These are phyloP conservation scores for Sphaerulina vaccinii DNA, from an alignment of 2,329 filamentous ascomycete genomes.

Conservation along the genomic window DNA sequence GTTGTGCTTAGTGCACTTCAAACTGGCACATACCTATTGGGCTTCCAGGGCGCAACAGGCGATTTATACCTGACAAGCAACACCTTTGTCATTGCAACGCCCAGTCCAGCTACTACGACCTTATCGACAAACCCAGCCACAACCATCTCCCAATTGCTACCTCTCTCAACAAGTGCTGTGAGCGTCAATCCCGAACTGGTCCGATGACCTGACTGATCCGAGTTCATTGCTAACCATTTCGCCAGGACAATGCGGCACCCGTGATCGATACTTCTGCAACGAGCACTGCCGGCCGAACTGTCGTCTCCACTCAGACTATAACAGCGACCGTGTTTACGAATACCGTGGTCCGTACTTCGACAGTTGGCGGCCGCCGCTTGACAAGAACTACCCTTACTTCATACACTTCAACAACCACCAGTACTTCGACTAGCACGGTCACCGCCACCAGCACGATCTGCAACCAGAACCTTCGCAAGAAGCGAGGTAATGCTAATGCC, in stretches of 20 bases:
- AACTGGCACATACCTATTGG: conserved; percentile 1
- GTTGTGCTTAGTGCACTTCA: conserved; percentile 1
- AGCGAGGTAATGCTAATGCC: too few species aligned
- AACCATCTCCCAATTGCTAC: background rate
- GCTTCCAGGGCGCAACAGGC: background rate
- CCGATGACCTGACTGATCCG: too few species aligned
- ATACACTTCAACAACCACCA: background rate
- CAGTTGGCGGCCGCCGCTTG: background rate
- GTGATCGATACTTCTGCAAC: background rate
- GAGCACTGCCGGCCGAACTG: background rate
- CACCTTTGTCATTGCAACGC: background rate
- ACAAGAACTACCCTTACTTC: background rate
- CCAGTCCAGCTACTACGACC: background rate
- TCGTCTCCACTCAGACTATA: background rate
- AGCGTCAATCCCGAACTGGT: too few species aligned
- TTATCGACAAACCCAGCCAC: background rate
- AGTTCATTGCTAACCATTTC: too few species aligned
- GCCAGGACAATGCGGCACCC: too few species aligned
- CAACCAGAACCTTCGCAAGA: background rate
- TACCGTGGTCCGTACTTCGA: background rate
- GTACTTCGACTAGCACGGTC: background rate
- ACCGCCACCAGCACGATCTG: background rate
- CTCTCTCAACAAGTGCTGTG: too few species aligned
- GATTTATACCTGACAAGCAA: background rate
- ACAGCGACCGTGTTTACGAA: background rate